phyloP scores from a whole-genome alignment of 257 asterid genomes.

The Handroanthus guayacan region DNA sequence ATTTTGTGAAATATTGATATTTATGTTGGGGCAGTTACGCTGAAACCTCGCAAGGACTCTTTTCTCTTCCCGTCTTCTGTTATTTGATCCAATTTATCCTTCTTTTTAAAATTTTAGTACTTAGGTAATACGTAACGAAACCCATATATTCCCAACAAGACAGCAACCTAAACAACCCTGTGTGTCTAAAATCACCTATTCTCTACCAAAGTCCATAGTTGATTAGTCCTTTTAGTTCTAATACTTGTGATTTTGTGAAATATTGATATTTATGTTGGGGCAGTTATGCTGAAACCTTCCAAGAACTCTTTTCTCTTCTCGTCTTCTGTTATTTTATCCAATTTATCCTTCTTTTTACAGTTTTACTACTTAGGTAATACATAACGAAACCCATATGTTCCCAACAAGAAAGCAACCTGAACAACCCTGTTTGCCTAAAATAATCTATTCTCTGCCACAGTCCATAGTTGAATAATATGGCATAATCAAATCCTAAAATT shows the following conservation, averaged over 20 bases:
- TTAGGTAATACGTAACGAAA: not conserved
- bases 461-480: not conserved
- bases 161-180: not conserved
- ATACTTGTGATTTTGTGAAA: not conserved
- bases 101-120: not conserved
- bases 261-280: constrained; percentile 1
- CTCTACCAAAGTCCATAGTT: too few species aligned
- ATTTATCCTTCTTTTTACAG: not conserved
- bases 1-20: constrained; percentile 1
- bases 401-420: not conserved
- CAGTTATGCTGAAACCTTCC: not conserved
- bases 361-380: not conserved
- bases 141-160: not conserved
- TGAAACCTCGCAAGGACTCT: not conserved
- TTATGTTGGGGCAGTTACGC: not conserved
- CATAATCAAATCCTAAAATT: not conserved
- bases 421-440: not conserved
- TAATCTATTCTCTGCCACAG: not conserved
- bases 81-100: not conserved
- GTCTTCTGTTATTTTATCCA: not conserved
- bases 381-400: not conserved
- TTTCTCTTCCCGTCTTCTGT: not conserved
- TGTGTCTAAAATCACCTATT: too few species aligned
- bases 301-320: not conserved
- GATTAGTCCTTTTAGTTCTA: constrained; percentile 7